These are phyloP conservation scores for Knufia fluminis DNA, from an alignment of 2,329 filamentous ascomycete species.

Conservation along the genomic window DNA sequence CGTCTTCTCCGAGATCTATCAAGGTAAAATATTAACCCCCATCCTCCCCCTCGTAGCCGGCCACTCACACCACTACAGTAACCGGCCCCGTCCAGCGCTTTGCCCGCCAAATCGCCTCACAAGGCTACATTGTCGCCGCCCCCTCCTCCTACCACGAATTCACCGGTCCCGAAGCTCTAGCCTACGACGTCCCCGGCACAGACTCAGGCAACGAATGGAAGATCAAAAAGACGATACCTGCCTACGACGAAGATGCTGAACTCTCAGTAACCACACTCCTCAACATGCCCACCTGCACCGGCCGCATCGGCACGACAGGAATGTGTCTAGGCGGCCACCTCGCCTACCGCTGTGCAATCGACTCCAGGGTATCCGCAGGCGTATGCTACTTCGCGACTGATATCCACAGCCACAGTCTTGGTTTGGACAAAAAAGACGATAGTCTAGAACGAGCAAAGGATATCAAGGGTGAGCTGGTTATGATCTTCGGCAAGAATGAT, in stretches of 20 bases:
- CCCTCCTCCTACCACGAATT: conserved; percentile 93
- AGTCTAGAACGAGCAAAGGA: conserved; percentile 51
- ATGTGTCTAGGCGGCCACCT: conserved; percentile 95
- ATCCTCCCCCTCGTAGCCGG: conserved; percentile 1
- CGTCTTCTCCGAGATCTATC: conserved; percentile 90
- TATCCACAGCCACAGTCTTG: conserved; percentile 70
- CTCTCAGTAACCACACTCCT: conserved; percentile 62
- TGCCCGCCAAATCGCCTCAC: conserved; percentile 79
- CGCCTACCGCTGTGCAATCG: conserved; percentile 63
- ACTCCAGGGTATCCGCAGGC: conserved; percentile 64
- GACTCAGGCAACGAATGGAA: conserved; percentile 83
- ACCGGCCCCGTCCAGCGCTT: conserved; percentile 85
- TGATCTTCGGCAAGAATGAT: conserved; percentile 89
- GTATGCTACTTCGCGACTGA: conserved; percentile 92
- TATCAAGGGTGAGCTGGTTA: conserved; percentile 68
- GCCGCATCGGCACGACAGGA: conserved; percentile 66
- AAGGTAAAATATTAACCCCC: conserved; percentile 50
- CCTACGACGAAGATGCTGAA: conserved; percentile 72
- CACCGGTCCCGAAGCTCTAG: conserved; percentile 69
- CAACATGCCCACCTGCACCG: conserved; percentile 67
- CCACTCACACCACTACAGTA: conserved; percentile 44
- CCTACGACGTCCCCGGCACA: conserved; percentile 81
- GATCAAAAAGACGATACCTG: conserved; percentile 67
- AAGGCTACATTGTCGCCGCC: conserved; percentile 87
- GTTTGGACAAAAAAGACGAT: conserved; percentile 56